These are phyloP conservation scores for Umbelopsis sp. DNA, from an alignment of 192 early-diverging fungal species.

Conservation along the genomic window DNA sequence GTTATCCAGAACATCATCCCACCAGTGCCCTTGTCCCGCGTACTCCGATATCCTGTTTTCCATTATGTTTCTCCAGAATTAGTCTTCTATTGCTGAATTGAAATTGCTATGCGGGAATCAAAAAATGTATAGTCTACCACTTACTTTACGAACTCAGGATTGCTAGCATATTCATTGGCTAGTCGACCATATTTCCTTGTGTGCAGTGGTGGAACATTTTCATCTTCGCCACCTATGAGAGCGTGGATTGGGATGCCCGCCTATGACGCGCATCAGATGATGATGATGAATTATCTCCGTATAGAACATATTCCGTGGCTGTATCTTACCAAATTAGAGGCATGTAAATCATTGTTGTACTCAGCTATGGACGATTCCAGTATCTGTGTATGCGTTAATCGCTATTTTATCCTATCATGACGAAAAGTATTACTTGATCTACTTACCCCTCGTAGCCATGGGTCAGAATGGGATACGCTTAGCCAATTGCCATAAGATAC, in stretches of 20 bases:
- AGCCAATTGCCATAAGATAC: conserved; percentile 65
- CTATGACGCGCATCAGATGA: conserved; percentile 41
- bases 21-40: conserved; percentile 69
- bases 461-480: conserved; percentile 64
- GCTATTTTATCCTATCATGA: neutral
- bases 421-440: neutral
- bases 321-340: conserved; percentile 60
- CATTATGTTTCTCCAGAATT: too few species aligned
- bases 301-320: neutral
- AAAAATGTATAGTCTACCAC: neutral
- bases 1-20: conserved; percentile 57
- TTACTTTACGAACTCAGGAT: conserved; percentile 51
- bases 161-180: conserved; percentile 61
- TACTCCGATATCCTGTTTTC: conserved; percentile 60
- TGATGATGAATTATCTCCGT: neutral
- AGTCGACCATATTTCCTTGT: conserved; percentile 62
- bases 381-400: conserved; percentile 37
- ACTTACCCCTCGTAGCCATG: conserved; percentile 61
- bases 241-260: conserved; percentile 66
- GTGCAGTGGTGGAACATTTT: conserved; percentile 77
- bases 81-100: neutral
- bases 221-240: conserved; percentile 61
- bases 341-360: conserved; percentile 74
- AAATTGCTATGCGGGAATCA: neutral
- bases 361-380: conserved; percentile 73